Evolutionary conservation across 164 flowering plant genomes (phyloP), one percentile per base, ranked within the genome.

Genomic region (Cinnamomum chago): DNA sequence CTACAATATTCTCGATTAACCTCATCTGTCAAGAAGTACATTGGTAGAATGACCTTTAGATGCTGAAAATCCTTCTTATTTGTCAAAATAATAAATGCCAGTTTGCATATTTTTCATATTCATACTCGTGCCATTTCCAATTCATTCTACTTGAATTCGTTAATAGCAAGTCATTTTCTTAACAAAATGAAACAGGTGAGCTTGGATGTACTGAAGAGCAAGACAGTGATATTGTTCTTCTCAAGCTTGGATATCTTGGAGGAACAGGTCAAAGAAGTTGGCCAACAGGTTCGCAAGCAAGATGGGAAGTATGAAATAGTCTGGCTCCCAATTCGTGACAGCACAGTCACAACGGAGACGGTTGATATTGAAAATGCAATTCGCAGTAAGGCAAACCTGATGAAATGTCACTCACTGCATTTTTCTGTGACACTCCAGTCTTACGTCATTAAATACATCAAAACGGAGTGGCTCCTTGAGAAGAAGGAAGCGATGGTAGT

Each of bases 221-320:
- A 86, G 83, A 88, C 75, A 47, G 98, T 93, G 78, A 77, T 92
- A 67, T 80, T 95, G 6, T 79, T 90, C 14, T 84, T 95, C 27
- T 87, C 99, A n/a, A 92, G 87, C 83, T 85, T 90, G 2, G 90
- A 93, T 60, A 22, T 92, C 12, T 73, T 86, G 24, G 75, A 71
- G 0, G 92, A 86, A 17, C 96, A 92, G 84, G 81, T 92, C 3
- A 64, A 70, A 5, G 47, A 40, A 40, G 10, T 40, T 40, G 47
- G 0, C 9, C 47, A 1, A 40, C 73, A 80, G 1, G 76, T 88
- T 0, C 40, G 68, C 10, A 87, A 88, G 80, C 33, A 70, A 3
- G 95, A 90, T 77, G 82, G 83, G 65, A 85, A 83, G 3, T 92
- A 85, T 66, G 97, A 92, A 83, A 79, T 95, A 2, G 88, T 93